phyloP scores from a whole-genome alignment of 345 rosid species.

The Combretum micranthum region DNA sequence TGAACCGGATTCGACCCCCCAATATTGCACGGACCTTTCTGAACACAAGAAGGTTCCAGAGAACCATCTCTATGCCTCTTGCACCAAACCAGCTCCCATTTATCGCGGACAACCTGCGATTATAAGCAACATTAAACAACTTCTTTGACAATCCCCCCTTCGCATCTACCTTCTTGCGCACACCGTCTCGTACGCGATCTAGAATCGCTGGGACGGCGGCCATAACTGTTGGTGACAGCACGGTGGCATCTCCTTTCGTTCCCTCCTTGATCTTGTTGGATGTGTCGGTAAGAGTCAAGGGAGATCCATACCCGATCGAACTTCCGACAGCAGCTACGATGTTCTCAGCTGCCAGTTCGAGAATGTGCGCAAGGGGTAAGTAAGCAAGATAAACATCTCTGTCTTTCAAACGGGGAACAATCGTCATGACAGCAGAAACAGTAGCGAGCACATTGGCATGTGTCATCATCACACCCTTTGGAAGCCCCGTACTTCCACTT shows the following conservation, averaged over 20 bases:
- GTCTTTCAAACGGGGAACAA: conserved; percentile 81
- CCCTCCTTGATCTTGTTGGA: conserved; percentile 87
- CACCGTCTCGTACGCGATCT: conserved; percentile 97
- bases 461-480: conserved; percentile 99
- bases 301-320: conserved; percentile 90
- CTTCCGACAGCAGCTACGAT: conserved; percentile 78
- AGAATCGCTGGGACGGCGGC: conserved; percentile 99
- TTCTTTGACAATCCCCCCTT: conserved; percentile 77
- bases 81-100: conserved; percentile 97
- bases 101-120: conserved; percentile 58
- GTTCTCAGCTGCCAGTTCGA: conserved; percentile 95
- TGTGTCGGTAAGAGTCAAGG: conserved; percentile 94
- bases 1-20: conserved; percentile 67
- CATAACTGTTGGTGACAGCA: conserved; percentile 79
- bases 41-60: conserved; percentile 71
- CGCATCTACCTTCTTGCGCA: conserved; percentile 84
- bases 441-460: conserved; percentile 91
- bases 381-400: conserved; percentile 82
- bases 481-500: conserved; percentile 98
- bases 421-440: conserved; percentile 87
- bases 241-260: conserved; percentile 87
- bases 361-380: conserved; percentile 92
- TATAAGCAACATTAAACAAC: conserved; percentile 62
- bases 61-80: conserved; percentile 64
- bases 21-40: conserved; percentile 55